A percentile compares a stretch with the other conserved stretches of the same genome.
Evolutionary conservation across 495 filamentous ascomycete genomes (phyloP).

Genomic region (Aspergillus heteromorphus): DNA sequence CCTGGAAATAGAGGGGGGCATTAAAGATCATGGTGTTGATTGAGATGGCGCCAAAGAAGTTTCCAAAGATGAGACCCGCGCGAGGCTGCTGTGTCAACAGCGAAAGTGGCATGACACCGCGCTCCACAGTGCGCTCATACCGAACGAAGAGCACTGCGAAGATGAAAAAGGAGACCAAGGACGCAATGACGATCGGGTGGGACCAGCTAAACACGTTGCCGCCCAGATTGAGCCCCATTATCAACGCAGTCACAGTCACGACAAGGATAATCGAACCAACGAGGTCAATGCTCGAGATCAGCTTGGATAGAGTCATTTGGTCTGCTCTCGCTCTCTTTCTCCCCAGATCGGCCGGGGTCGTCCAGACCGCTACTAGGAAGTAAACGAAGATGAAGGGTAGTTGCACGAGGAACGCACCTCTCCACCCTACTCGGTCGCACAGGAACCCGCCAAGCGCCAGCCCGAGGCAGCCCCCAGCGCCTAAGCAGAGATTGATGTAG

Average conservation of each 20-base stretch:
- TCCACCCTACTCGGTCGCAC: slow-evolving; percentile 69
- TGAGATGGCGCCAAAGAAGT: slow-evolving; percentile 59
- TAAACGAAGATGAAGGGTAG: slow-evolving; percentile 59
- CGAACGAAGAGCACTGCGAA: slow-evolving; percentile 55
- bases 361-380: slow-evolving; percentile 48
- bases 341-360: slow-evolving; percentile 58
- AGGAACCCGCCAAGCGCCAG: slow-evolving; percentile 69
- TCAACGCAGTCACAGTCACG: slow-evolving; percentile 57
- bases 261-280: slow-evolving; percentile 61
- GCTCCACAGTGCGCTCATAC: slow-evolving; percentile 54
- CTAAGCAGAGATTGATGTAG: slow-evolving; percentile 67
- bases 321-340: slow-evolving; percentile 43
- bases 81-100: slow-evolving; percentile 56
- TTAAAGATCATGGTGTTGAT: slow-evolving; percentile 72
- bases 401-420: slow-evolving; percentile 66
- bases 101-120: slow-evolving; percentile 67
- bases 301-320: slow-evolving; percentile 44
- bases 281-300: slow-evolving; percentile 63
- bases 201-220: slow-evolving; percentile 73
- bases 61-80: slow-evolving; percentile 63
- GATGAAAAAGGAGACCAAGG: slow-evolving; percentile 52
- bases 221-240: slow-evolving; percentile 70
- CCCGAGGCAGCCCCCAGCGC: slow-evolving; percentile 58
- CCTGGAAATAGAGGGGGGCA: slow-evolving; percentile 75
- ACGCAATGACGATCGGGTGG: slow-evolving; percentile 62